Conservation (phyloP, 140 eudicot species). For the Cichorium intybus region DNA sequence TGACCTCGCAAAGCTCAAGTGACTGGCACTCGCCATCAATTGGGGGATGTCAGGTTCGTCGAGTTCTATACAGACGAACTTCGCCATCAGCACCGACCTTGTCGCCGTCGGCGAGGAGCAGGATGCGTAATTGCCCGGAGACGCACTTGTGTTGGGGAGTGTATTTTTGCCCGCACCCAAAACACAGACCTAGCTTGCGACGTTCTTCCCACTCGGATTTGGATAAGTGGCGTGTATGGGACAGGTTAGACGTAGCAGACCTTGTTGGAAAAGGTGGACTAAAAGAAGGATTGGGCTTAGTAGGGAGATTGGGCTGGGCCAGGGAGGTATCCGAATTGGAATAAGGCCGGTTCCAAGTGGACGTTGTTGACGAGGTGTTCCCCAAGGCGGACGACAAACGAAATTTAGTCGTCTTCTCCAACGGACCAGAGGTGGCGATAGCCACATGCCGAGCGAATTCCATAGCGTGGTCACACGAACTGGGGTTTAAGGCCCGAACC, state of each 20-base stretch:
- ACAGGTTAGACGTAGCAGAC: too few species aligned
- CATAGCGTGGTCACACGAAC: not conserved
- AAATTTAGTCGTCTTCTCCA: not conserved
- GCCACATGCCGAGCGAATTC: not conserved
- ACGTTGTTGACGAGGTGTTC: not conserved
- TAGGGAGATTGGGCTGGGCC: not conserved
- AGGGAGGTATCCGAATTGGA: not conserved
- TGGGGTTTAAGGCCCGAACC: not conserved
- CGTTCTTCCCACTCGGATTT: not conserved
- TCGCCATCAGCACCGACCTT: not conserved
- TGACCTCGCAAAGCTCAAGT: not conserved
- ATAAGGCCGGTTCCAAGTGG: not conserved
- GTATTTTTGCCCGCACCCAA: not conserved
- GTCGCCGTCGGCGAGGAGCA: not conserved
- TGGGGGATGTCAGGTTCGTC: too few species aligned
- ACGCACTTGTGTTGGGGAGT: not conserved
- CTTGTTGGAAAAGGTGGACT: not conserved
- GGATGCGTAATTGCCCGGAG: not conserved
- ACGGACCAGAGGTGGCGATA: not conserved
- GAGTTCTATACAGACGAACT: not conserved
- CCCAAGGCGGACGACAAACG: not conserved
- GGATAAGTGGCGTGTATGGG: not conserved
- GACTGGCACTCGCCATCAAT: not conserved
- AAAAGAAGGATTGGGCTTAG: not conserved
- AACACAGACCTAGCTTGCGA: not conserved